phyloP scores from a whole-genome alignment of 176 grass and related monocot genomes.

The Carex pumila region DNA sequence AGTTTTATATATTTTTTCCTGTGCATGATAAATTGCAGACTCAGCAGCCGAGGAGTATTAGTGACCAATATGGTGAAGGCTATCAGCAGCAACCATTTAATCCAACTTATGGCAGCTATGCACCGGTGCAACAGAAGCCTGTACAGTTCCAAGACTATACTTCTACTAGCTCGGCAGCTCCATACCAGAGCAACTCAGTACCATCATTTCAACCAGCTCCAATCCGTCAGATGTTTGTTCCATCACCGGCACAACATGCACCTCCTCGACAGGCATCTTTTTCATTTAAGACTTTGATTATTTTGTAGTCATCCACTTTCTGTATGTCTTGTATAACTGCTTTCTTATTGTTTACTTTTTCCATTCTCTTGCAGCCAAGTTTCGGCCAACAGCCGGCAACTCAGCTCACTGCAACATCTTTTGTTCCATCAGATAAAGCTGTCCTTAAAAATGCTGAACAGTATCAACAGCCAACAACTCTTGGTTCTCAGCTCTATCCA shows the following conservation, averaged over 20 bases:
- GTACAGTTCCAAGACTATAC: slow-evolving; percentile 26
- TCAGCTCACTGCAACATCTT: slow-evolving; percentile 49
- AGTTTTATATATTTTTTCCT: neutral
- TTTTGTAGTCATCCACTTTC: neutral
- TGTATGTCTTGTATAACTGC: neutral
- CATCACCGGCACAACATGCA: slow-evolving; percentile 25
- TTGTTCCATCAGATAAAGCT: slow-evolving; percentile 53
- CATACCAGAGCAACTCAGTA: slow-evolving; percentile 36
- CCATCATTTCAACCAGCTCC: slow-evolving; percentile 44
- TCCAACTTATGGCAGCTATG: slow-evolving; percentile 42
- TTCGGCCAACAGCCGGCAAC: slow-evolving; percentile 23
- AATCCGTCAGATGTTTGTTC: slow-evolving; percentile 71
- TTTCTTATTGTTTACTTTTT: slow-evolving; percentile 5
- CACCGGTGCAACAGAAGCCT: slow-evolving; percentile 23
- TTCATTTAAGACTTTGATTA: slow-evolving; percentile 3
- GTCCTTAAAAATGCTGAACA: slow-evolving; percentile 82
- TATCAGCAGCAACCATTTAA: slow-evolving; percentile 37
- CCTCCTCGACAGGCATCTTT: slow-evolving; percentile 42
- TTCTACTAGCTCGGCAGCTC: neutral
- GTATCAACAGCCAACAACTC: slow-evolving; percentile 74
- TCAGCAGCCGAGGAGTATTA: slow-evolving; percentile 35
- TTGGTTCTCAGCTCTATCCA: slow-evolving; percentile 81
- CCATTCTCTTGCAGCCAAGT: slow-evolving; percentile 34
- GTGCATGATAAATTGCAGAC: slow-evolving; percentile 10
- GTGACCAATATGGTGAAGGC: slow-evolving; percentile 33